Conservation (phyloP, 2,329 filamentous ascomycete species). For the Aureobasidium subglaciale region DNA sequence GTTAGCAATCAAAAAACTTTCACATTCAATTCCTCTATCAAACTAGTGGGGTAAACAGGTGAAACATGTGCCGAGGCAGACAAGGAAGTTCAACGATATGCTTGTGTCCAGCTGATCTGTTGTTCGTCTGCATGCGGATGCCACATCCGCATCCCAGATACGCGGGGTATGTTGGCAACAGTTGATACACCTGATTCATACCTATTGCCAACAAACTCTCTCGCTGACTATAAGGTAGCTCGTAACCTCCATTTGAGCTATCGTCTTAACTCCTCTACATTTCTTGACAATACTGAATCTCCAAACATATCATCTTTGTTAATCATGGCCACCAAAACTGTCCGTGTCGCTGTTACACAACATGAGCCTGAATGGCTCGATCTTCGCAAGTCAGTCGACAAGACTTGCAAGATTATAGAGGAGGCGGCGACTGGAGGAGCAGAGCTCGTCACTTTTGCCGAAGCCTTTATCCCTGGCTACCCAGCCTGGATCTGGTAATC, state of each 20-base stretch:
- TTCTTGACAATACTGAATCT: too few relatives aligned
- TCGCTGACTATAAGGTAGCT: background rate
- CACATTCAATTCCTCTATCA: too few relatives aligned
- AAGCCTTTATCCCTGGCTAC: conserved; percentile 41
- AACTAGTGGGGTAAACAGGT: too few relatives aligned
- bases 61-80: background rate
- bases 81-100: background rate
- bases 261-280: too few relatives aligned
- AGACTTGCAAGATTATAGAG: conserved; percentile 51
- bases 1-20: too few relatives aligned
- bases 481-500: conserved; percentile 41
- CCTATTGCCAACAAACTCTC: background rate
- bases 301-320: background rate
- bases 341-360: conserved; percentile 46
- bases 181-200: background rate
- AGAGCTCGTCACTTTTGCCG: conserved; percentile 46
- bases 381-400: conserved; percentile 46
- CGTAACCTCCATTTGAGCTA: too few relatives aligned
- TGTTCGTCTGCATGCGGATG: background rate
- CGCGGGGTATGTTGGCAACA: background rate
- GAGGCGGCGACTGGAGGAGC: conserved; percentile 49
- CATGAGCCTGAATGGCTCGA: conserved; percentile 56
- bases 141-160: background rate
- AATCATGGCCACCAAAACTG: background rate
- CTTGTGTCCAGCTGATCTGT: background rate